A percentile compares a stretch with the other conserved stretches of the same genome.
These are phyloP conservation scores for Sphagnum contortum DNA, from an alignment of 225 moss, liverwort and hornwort genomes.

Conservation along the genomic window DNA sequence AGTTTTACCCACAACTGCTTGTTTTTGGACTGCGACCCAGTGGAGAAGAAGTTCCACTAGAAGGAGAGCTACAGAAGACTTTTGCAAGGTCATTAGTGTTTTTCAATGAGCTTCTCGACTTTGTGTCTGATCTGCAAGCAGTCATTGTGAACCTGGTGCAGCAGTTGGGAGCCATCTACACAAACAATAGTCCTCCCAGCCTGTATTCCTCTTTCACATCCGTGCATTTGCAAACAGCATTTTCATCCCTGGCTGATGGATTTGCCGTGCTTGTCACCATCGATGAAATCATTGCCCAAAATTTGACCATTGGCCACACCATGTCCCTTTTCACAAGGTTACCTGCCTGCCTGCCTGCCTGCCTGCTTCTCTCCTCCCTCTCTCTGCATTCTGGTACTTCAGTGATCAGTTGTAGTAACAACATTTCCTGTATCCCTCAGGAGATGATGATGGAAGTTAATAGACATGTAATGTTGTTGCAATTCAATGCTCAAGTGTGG, in stretches of 20 bases:
- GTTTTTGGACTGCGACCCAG: slow-evolving; percentile 69
- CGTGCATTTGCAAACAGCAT: slow-evolving; percentile 61
- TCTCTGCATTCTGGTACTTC: too few species aligned
- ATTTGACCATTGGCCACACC: slow-evolving; percentile 71
- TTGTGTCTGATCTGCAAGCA: slow-evolving; percentile 49
- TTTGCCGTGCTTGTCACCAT: slow-evolving; percentile 60
- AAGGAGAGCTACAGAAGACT: slow-evolving; percentile 79
- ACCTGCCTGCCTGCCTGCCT: background rate
- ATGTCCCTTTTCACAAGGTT: slow-evolving; percentile 85
- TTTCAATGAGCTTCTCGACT: slow-evolving; percentile 62
- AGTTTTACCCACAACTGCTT: slow-evolving; percentile 67
- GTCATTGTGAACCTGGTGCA: slow-evolving; percentile 61
- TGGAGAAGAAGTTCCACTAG: slow-evolving; percentile 52
- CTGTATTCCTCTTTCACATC: slow-evolving; percentile 46
- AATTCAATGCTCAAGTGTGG: too few species aligned
- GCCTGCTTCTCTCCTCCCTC: slow-evolving; percentile 2
- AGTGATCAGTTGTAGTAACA: too few species aligned
- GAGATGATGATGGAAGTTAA: too few species aligned
- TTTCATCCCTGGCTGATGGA: slow-evolving; percentile 68
- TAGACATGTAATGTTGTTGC: too few species aligned
- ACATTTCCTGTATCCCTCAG: too few species aligned
- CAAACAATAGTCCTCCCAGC: slow-evolving; percentile 40
- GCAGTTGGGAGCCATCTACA: slow-evolving; percentile 79
- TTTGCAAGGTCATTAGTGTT: slow-evolving; percentile 69
- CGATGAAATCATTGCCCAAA: slow-evolving; percentile 86